Percentiles rank a stretch among this genome's conserved stretches.
Conservation (phyloP, 2,329 filamentous ascomycete species). For the Calonectria crousiana region DNA sequence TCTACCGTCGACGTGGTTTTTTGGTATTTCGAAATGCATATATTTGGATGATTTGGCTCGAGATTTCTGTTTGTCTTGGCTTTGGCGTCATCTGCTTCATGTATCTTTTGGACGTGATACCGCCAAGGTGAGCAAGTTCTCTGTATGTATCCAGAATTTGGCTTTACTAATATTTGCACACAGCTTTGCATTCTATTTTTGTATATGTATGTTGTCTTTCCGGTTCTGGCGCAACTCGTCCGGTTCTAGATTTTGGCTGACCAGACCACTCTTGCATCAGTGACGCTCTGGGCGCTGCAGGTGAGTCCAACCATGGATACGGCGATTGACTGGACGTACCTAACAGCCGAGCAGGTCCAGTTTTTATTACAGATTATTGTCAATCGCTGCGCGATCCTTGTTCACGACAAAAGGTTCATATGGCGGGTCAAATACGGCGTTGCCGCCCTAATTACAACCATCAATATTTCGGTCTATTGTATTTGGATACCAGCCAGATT, state of each 20-base stretch:
- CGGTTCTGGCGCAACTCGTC: neutral
- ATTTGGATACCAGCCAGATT: neutral
- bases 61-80: no score
- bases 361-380: constrained; percentile 1
- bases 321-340: neutral
- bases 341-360: neutral
- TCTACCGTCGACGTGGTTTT: constrained; percentile 32
- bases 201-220: neutral
- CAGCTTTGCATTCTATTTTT: neutral
- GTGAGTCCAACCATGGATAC: neutral
- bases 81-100: constrained; percentile 5
- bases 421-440: neutral
- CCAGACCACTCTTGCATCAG: neutral
- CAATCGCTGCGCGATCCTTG: neutral
- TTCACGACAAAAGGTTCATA: neutral
- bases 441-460: neutral
- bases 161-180: neutral
- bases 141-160: no score
- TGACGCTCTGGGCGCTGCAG: neutral
- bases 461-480: neutral
- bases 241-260: neutral
- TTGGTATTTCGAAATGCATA: neutral
- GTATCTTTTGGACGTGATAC: constrained; percentile 4
- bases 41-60: constrained; percentile 6
- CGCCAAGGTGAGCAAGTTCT: neutral